Evolutionary conservation across 2,329 filamentous ascomycete species (phyloP).

Genomic region (Thelonectria olida): DNA sequence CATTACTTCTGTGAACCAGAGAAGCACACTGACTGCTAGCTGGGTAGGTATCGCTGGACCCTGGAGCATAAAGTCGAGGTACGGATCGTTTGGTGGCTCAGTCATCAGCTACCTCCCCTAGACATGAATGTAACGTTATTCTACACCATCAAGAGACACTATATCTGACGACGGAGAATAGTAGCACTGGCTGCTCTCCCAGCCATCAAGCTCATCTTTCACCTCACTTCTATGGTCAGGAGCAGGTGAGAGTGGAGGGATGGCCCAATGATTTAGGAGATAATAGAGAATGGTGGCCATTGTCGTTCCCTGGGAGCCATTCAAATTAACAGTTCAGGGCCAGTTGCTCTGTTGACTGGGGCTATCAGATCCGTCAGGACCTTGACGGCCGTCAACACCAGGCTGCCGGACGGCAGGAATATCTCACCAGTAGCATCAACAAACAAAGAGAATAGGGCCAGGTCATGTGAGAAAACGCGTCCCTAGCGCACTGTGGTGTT

Average conservation of each 20-base stretch:
- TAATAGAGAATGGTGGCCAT: neutral
- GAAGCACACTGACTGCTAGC: no score
- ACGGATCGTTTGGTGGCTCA: no score
- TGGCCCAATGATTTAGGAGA: neutral
- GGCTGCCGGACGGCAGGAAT: neutral
- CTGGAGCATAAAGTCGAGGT: no score
- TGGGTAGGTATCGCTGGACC: no score
- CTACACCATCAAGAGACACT: no score
- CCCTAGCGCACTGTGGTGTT: neutral
- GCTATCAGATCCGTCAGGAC: constrained; percentile 5
- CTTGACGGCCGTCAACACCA: constrained; percentile 17
- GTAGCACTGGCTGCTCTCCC: no score
- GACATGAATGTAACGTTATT: no score
- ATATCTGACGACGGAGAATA: no score
- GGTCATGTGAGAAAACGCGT: constrained; percentile 10
- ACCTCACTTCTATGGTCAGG: no score
- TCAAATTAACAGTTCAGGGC: neutral
- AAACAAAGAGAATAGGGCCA: neutral
- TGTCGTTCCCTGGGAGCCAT: neutral
- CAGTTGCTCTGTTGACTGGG: neutral
- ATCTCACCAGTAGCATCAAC: neutral
- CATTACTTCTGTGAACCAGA: no score
- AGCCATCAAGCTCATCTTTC: no score
- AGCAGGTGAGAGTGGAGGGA: neutral
- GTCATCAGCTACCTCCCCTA: no score